A percentile compares a stretch with the other conserved stretches of the same genome.
Conservation (phyloP, 306 rosid species). For the Herpetospermum pedunculosum region DNA sequence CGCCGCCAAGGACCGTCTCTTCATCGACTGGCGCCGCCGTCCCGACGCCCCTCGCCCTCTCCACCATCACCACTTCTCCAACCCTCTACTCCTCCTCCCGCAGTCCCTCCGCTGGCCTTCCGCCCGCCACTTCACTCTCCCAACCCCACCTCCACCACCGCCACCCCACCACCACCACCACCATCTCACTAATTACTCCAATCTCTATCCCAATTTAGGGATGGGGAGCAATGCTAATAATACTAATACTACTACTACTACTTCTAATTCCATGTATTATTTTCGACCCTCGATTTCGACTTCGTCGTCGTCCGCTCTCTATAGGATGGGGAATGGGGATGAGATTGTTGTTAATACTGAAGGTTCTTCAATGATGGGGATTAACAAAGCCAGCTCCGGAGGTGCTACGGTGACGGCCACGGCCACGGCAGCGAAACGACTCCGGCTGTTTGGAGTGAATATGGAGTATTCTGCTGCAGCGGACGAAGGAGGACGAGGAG, state of each 20-base stretch:
- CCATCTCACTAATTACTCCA: background rate
- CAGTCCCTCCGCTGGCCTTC: constrained; percentile 9
- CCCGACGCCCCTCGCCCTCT: background rate
- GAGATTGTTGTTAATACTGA: background rate
- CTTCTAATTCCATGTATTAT: constrained; percentile 2
- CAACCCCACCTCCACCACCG: background rate
- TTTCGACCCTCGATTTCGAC: background rate
- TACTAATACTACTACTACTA: too few relatives aligned
- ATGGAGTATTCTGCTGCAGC: constrained; percentile 12
- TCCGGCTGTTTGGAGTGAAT: constrained; percentile 14
- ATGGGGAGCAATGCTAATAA: background rate
- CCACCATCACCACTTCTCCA: background rate
- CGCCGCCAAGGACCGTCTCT: constrained; percentile 2
- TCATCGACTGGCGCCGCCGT: constrained; percentile 16
- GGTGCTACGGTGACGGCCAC: background rate
- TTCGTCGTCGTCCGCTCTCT: background rate
- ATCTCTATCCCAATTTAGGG: background rate
- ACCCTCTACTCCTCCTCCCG: background rate
- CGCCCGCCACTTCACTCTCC: background rate
- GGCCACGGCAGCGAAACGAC: background rate
- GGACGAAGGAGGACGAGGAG: background rate
- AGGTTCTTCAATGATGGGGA: constrained; percentile 1
- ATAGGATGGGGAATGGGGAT: background rate
- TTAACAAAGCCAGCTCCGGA: background rate
- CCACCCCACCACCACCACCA: background rate